Evolutionary conservation across 1,284 basidiomycete species (phyloP), one percentile per base, ranked within the genome.

Genomic region (Rugiboletus extremiorientalis): DNA sequence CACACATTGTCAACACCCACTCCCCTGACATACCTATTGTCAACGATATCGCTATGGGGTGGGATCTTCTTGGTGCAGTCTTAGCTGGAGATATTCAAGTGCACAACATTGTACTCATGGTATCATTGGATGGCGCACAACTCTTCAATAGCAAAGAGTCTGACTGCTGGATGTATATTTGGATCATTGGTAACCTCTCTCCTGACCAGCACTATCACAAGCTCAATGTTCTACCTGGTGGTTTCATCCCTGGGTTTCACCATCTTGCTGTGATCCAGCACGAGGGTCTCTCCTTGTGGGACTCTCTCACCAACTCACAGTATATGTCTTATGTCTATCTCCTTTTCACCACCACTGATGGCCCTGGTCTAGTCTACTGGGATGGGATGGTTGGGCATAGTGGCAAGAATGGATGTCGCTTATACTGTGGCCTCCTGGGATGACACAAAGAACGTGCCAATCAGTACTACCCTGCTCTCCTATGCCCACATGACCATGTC

Each of bases 131-230:
- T 23, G 38, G 58, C 3, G 31, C 34, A 1, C 51, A 60, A 5
- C 27, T 60, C 0, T 61, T 47, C 3, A 7, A 54, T 1, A 25
- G 28, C 23, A 60, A 60, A 4, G 36, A 54, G 1, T 61, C 28
- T 0, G 46, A 61, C 3, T 63, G 52, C 6, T 62, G 53, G 51
- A 43, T 62, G n/a, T 60, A 56, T 3, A 57, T 63, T 0, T 63
- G 58, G 52, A 15, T 63, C 1, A 11, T 63, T 0, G 0, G 30
- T 1, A 56, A 63, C 5, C 45, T 55, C 0, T 12, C 53, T 0
- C 50, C 50, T 0, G 40, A 57, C 3, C 20, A 5, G 0, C n/a
- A n/a, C 33, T 63, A 63, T 10, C 1, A 4, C 0, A 61, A 63
- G 8, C 1, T 37, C 0, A 7, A 54, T 18, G 45, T 63, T 9